Conservation (phyloP, 768 basidiomycete species). For the Cystofilobasidium bisporidii region DNA sequence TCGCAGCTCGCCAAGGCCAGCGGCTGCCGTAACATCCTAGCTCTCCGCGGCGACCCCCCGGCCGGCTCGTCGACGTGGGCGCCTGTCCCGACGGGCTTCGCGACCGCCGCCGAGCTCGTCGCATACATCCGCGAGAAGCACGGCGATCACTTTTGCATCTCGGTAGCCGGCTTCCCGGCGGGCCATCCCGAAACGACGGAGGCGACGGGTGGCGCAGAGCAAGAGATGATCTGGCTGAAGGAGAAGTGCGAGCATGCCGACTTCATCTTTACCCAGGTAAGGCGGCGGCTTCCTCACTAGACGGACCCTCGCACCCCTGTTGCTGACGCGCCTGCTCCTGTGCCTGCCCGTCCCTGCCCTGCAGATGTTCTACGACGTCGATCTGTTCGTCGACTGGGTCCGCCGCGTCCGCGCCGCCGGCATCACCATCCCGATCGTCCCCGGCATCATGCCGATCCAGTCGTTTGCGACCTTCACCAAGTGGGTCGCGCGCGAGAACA, state of each 20-base stretch:
- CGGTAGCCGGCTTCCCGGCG: constrained; percentile 87
- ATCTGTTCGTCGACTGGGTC: constrained; percentile 87
- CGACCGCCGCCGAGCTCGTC: constrained; percentile 85
- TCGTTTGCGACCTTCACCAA: constrained; percentile 93
- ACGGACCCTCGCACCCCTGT: neutral
- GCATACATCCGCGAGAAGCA: constrained; percentile 71
- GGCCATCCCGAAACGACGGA: constrained; percentile 50
- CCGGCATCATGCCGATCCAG: constrained; percentile 85
- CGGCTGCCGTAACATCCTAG: constrained; percentile 86
- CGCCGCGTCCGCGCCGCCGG: constrained; percentile 68
- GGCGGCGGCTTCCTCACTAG: neutral
- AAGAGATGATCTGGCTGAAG: constrained; percentile 77
- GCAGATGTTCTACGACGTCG: constrained; percentile 83
- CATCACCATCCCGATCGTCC: constrained; percentile 79
- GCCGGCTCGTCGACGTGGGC: constrained; percentile 83
- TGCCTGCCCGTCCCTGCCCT: too few relatives aligned
- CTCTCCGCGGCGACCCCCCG: constrained; percentile 86
- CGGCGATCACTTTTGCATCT: constrained; percentile 90
- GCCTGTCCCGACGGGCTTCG: constrained; percentile 79
- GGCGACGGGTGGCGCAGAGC: constrained; percentile 48
- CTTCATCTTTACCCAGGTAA: constrained; percentile 82
- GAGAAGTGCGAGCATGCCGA: constrained; percentile 82
- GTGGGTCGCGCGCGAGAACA: constrained; percentile 41
- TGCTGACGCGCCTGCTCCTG: neutral
- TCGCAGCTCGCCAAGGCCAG: constrained; percentile 73